Percentiles rank a stretch among this genome's conserved stretches.
Evolutionary conservation across 352 stramenopile genomes (phyloP).

Genomic region (Globisporangium paroecandrum): DNA sequence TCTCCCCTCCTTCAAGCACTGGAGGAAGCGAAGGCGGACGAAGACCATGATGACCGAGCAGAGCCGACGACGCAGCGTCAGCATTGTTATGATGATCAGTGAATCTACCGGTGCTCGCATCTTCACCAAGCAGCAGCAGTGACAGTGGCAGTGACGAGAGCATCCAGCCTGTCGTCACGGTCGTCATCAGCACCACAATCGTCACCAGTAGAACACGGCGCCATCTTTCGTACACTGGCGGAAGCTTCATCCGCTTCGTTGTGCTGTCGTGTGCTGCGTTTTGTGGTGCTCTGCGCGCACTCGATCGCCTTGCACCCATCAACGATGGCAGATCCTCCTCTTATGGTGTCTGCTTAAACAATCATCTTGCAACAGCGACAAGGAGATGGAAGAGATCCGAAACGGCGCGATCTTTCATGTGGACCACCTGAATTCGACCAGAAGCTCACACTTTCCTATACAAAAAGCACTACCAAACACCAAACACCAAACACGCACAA

Average conservation of each 20-base stretch:
- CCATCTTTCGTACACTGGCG: not conserved
- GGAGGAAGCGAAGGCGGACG: not conserved
- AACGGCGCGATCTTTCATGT: slow-evolving; percentile 6
- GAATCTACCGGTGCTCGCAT: not conserved
- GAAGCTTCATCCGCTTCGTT: not conserved
- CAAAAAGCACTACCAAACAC: not conserved
- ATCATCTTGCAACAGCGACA: not conserved
- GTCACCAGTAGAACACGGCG: not conserved
- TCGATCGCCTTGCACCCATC: not conserved
- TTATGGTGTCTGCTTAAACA: not conserved
- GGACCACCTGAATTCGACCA: not conserved
- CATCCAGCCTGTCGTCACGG: not conserved
- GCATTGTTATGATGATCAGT: not conserved
- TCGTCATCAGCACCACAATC: not conserved
- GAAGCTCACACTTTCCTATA: not conserved
- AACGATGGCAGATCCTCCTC: not conserved
- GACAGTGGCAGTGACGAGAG: not conserved
- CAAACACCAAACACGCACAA: not conserved
- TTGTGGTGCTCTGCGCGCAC: not conserved
- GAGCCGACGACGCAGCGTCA: not conserved
- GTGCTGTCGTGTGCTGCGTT: not conserved
- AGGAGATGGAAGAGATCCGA: not conserved
- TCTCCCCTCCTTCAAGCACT: not conserved
- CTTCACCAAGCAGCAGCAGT: not conserved
- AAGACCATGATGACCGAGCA: not conserved